Base-by-base conservation (phyloP, 2,329 filamentous ascomycete species). In the Phoma herbarum region DNA sequence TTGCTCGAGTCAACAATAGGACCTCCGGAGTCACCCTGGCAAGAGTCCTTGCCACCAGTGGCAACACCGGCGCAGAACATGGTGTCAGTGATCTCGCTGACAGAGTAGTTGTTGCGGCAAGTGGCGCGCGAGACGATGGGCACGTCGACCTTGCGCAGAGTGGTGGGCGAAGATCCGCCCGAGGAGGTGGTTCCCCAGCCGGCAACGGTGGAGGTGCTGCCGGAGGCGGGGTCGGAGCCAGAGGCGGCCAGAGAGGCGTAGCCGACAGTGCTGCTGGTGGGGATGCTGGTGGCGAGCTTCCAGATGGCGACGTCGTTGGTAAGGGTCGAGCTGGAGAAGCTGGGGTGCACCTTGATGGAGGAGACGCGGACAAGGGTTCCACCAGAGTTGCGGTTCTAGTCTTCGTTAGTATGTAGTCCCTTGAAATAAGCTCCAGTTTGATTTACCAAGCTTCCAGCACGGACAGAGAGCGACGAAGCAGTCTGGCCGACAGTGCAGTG, bases 11-110 rank as follows among this genome's bases (percentile, higher is more conserved):
- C 50, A 52, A 71, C 52, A 16, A 73, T 62, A 23, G 71, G 69
- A 33, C 71, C 71, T 50, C 71, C 71, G 50, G 55, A 62, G 66
- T 73, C 71, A 59, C 71, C 71, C 67, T 73, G 71, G 71, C 71
- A 73, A 33, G 71, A 73, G 65, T 73, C 71, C 63, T 67, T 69
- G 52, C 71, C 71, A 53, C 71, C 71, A 14, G 52, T 37, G 8
- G 64, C 3, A n/a, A 60, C 4, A 35, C 68, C 71, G 29, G 71
- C 71, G 46, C 71, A 73, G 59, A 68, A 60, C 71, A 73, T 73
- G 62, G 60, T 58, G 64, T 51, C 52, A 42, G 68, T 71, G 60
- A 73, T 54, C 35, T 47, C 16, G 28, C 61, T 51, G n/a, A 44
- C 45, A 52, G 55, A 52, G 60, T 73, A 69, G 47, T 60, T 56